phyloP scores from a whole-genome alignment of 2,329 filamentous ascomycete genomes.

The Penicillium paneum region DNA sequence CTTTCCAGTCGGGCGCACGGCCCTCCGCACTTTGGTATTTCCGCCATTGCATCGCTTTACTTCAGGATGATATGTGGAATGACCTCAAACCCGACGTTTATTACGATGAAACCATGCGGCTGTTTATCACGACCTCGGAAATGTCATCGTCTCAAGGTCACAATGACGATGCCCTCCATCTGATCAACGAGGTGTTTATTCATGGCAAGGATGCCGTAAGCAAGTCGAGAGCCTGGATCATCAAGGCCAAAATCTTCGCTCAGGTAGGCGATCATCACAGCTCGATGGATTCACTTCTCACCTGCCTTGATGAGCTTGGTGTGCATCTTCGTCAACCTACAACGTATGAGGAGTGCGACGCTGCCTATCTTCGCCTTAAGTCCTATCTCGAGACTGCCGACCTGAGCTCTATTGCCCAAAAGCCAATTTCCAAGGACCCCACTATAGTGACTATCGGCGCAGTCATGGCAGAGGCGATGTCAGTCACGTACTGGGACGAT shows the following conservation, averaged over 20 bases:
- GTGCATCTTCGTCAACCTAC: conserved; percentile 63
- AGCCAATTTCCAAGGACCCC: conserved; percentile 43
- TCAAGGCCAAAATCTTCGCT: conserved; percentile 75
- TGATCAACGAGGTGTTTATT: conserved; percentile 68
- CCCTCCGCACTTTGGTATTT: conserved; percentile 82
- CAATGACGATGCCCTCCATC: conserved; percentile 61
- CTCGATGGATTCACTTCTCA: conserved; percentile 67
- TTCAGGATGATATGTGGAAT: conserved; percentile 77
- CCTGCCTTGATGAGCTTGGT: conserved; percentile 67
- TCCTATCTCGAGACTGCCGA: conserved; percentile 59
- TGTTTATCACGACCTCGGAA: conserved; percentile 77
- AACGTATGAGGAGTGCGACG: conserved; percentile 73
- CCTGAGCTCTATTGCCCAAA: conserved; percentile 38
- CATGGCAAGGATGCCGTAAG: conserved; percentile 71
- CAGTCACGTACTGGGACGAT: conserved; percentile 60
- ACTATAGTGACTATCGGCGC: conserved; percentile 48
- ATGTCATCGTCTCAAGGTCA: conserved; percentile 77
- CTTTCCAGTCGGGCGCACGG: conserved; percentile 77
- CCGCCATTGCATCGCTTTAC: conserved; percentile 68
- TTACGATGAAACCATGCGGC: conserved; percentile 79
- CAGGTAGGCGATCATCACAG: conserved; percentile 68
- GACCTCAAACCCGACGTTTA: conserved; percentile 67
- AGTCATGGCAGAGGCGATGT: conserved; percentile 57
- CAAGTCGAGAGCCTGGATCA: conserved; percentile 77
- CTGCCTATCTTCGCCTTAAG: conserved; percentile 64